These are phyloP conservation scores for Microthyrium microscopicum DNA, from an alignment of 2,329 filamentous ascomycete species.

Conservation along the genomic window DNA sequence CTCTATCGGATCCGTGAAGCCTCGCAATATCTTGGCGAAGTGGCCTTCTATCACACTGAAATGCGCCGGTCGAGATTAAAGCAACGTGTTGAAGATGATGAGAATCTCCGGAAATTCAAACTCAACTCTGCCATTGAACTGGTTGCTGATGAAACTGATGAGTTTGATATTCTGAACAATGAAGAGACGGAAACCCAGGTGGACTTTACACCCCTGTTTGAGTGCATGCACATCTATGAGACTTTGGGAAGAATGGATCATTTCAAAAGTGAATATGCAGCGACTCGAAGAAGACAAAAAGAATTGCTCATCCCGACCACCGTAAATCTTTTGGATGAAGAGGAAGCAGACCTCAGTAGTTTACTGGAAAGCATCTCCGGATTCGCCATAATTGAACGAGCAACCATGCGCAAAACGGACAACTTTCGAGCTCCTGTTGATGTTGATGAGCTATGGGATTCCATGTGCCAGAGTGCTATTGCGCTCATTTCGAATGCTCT, in stretches of 20 bases:
- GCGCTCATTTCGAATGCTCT: conserved; percentile 66
- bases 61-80: conserved; percentile 69
- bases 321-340: conserved; percentile 64
- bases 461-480: conserved; percentile 83
- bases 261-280: conserved; percentile 82
- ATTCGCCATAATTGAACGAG: conserved; percentile 90
- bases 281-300: conserved; percentile 78
- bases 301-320: conserved; percentile 68
- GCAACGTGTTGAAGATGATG: conserved; percentile 59
- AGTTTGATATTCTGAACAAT: conserved; percentile 89
- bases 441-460: conserved; percentile 95
- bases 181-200: conserved; percentile 68
- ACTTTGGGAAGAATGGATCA: conserved; percentile 83
- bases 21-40: conserved; percentile 87
- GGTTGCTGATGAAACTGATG: conserved; percentile 85
- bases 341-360: conserved; percentile 73
- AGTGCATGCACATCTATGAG: conserved; percentile 91
- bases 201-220: conserved; percentile 85
- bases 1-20: conserved; percentile 87
- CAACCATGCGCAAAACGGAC: conserved; percentile 74
- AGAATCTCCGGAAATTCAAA: conserved; percentile 67
- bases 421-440: conserved; percentile 70
- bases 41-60: conserved; percentile 92
- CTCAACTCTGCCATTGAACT: conserved; percentile 92
- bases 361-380: conserved; percentile 86